Conservation (phyloP, 345 rosid genomes). For the Lagerstroemia speciosa region DNA sequence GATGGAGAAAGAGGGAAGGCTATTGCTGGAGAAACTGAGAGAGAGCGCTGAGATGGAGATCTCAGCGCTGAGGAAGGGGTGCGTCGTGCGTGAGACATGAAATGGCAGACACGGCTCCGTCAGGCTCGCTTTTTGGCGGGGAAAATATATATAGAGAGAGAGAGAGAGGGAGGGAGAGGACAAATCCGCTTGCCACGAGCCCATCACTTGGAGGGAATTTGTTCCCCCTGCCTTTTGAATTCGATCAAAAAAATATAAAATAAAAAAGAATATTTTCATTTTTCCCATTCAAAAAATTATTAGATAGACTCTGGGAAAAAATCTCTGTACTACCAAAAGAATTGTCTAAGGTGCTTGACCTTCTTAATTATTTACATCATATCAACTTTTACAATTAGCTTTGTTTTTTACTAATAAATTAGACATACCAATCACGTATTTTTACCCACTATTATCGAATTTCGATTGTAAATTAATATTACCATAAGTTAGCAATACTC, state of each 20-base stretch:
- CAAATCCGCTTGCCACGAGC: conserved; percentile 9
- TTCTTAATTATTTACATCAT: no score
- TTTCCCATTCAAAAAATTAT: background rate
- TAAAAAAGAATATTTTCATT: background rate
- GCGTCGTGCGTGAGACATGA: background rate
- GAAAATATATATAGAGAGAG: conserved; percentile 5
- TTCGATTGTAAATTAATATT: no score
- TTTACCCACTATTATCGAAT: no score
- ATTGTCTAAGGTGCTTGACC: no score
- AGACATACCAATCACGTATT: no score
- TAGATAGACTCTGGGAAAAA: background rate
- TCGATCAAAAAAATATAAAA: background rate
- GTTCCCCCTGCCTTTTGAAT: conserved; percentile 20
- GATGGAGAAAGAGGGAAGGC: background rate
- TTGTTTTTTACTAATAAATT: no score
- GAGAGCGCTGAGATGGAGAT: conserved; percentile 2
- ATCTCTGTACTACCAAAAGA: background rate
- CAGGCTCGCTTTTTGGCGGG: conserved; percentile 22
- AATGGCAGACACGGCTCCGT: conserved; percentile 12
- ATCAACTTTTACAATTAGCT: no score
- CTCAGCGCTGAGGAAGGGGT: no score
- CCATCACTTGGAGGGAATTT: conserved; percentile 78
- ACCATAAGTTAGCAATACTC: no score
- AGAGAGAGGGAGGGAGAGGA: conserved; percentile 9
- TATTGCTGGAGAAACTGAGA: background rate